Percentiles rank a stretch among this genome's conserved stretches.
These are phyloP conservation scores for Pseudozyma hubeiensis DNA, from an alignment of 1,284 basidiomycete species.

Conservation along the genomic window DNA sequence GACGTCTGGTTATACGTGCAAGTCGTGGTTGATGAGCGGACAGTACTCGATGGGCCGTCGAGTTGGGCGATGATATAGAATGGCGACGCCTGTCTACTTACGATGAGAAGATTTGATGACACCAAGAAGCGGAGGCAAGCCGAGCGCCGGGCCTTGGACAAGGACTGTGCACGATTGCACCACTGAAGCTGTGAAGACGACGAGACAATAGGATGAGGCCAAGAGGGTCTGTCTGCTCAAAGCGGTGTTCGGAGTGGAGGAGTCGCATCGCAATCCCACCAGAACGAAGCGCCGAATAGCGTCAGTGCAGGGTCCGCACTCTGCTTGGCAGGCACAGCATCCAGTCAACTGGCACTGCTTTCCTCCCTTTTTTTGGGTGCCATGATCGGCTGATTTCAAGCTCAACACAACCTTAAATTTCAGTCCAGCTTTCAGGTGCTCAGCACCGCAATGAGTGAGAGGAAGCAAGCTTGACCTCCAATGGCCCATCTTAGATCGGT, in stretches of 20 bases:
- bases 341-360: background rate
- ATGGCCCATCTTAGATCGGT: too few species aligned
- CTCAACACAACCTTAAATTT: background rate
- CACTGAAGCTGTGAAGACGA: too few species aligned
- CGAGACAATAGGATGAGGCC: too few species aligned
- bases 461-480: too few species aligned
- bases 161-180: too few species aligned
- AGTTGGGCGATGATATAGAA: background rate
- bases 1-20: background rate
- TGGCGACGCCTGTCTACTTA: too few species aligned
- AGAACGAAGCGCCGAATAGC: background rate
- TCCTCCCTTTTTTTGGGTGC: background rate
- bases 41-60: background rate
- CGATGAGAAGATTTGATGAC: too few species aligned
- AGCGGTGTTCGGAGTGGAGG: background rate
- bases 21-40: background rate
- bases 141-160: too few species aligned
- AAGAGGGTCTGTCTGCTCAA: background rate
- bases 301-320: slow-evolving; percentile 1
- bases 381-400: background rate
- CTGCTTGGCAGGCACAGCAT: slow-evolving; percentile 8
- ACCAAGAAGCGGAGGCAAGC: too few species aligned
- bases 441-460: too few species aligned
- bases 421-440: background rate
- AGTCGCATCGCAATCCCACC: background rate